Percentiles rank a stretch among this genome's conserved stretches.
Conservation (phyloP, 305 asterid species). For the Fraxinus nigra region DNA sequence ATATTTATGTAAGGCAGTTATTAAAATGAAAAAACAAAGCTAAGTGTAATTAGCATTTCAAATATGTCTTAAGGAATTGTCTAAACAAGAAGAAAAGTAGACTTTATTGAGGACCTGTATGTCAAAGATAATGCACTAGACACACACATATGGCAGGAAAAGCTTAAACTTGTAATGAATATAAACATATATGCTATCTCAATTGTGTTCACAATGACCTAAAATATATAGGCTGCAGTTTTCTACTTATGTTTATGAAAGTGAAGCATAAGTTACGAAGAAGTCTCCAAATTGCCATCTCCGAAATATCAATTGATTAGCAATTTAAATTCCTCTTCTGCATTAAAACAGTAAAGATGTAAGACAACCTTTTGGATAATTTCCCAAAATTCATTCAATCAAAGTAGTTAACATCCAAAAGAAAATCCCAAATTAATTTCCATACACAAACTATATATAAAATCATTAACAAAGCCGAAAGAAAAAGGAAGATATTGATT, state of each 20-base stretch:
- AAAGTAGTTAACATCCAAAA: neutral
- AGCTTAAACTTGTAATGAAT: neutral
- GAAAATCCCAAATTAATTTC: neutral
- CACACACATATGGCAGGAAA: neutral
- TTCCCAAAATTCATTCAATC: neutral
- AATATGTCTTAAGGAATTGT: neutral
- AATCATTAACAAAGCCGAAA: constrained; percentile 29
- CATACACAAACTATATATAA: constrained; percentile 26
- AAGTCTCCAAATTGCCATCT: neutral
- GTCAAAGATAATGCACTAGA: neutral
- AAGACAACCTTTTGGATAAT: neutral
- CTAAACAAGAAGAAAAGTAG: neutral
- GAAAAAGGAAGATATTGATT: neutral
- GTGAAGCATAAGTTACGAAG: neutral
- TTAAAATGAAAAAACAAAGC: neutral
- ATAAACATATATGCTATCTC: neutral
- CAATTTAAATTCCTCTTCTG: neutral
- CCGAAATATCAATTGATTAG: neutral
- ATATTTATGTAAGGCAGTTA: neutral
- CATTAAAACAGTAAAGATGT: neutral
- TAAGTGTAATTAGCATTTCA: neutral
- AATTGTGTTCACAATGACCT: neutral
- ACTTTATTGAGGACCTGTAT: neutral
- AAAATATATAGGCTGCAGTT: no score
- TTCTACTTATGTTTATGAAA: no score